Conservation (phyloP, 441 rosid species). For the Populus hybrid region DNA sequence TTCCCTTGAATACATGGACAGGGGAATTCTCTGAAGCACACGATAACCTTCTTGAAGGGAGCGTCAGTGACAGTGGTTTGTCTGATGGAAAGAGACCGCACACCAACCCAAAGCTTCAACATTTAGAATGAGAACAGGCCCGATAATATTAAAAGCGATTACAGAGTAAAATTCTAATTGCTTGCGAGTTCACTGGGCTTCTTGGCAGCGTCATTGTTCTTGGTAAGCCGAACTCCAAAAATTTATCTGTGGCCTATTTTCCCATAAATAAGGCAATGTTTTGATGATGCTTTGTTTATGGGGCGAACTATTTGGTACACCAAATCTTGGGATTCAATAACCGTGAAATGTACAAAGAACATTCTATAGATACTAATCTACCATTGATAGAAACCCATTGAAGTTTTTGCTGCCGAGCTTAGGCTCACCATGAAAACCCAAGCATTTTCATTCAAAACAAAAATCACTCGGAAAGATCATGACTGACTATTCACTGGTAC, state of each 20-base stretch:
- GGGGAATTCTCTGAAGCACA: constrained; percentile 76
- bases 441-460: not conserved
- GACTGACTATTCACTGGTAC: not conserved
- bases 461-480: not conserved
- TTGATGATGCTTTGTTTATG: not conserved
- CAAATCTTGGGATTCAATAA: not conserved
- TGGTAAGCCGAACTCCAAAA: not conserved
- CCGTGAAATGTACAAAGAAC: constrained; percentile 11
- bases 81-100: constrained; percentile 47
- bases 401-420: not conserved
- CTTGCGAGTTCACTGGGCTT: not conserved
- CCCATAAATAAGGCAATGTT: not conserved
- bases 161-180: not conserved
- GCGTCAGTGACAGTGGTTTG: constrained; percentile 88
- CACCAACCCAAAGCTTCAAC: constrained; percentile 20
- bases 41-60: constrained; percentile 63
- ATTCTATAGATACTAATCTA: not conserved
- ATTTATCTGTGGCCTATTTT: not conserved
- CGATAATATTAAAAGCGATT: not conserved
- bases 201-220: not conserved
- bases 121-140: not conserved
- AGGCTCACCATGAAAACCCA: not conserved
- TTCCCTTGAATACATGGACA: constrained; percentile 73
- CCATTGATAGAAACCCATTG: not conserved
- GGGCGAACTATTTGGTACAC: not conserved